Percentiles rank a stretch among this genome's conserved stretches.
Evolutionary conservation across 2,329 filamentous ascomycete species (phyloP).

Genomic region (Colletotrichum sansevieriae): DNA sequence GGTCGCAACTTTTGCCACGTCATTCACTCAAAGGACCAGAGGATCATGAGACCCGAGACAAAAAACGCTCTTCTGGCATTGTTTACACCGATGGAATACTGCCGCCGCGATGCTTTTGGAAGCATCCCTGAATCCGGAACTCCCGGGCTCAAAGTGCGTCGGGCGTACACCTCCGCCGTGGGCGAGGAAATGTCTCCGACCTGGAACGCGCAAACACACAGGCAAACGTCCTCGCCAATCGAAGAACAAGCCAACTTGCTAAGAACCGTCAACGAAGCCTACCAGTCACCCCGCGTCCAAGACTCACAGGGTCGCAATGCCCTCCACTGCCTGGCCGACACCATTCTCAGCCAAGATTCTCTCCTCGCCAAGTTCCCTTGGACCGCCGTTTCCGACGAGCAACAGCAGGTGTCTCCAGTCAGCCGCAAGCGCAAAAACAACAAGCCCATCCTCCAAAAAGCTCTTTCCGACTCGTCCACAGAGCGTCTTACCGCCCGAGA

Average conservation of each 20-base stretch:
- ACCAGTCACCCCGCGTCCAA: conserved; percentile 51
- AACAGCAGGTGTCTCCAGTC: conserved; percentile 19
- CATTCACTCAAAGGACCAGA: conserved; percentile 46
- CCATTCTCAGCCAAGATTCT: conserved; percentile 58
- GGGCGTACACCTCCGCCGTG: conserved; percentile 36
- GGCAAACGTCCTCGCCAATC: conserved; percentile 16
- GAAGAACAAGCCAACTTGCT: conserved; percentile 53
- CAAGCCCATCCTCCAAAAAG: conserved; percentile 49
- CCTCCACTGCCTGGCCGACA: conserved; percentile 69
- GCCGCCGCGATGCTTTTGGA: conserved; percentile 65
- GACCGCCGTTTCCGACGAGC: conserved; percentile 44
- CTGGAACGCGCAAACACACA: conserved; percentile 11
- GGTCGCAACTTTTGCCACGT: conserved; percentile 67
- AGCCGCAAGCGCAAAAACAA: conserved; percentile 55
- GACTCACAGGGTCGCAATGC: conserved; percentile 66
- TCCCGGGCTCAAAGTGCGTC: conserved; percentile 40
- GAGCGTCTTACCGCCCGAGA: conserved; percentile 48
- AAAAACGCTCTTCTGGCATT: conserved; percentile 52
- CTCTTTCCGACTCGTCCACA: conserved; percentile 51
- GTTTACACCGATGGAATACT: conserved; percentile 50
- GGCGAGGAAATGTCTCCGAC: conserved; percentile 30
- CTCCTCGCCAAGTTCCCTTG: conserved; percentile 53
- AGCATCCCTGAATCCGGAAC: conserved; percentile 44
- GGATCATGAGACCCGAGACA: conserved; percentile 47
- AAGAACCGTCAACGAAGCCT: conserved; percentile 52